phyloP scores from a whole-genome alignment of 805 yeast species.

The Priceomyces fermenticarens region DNA sequence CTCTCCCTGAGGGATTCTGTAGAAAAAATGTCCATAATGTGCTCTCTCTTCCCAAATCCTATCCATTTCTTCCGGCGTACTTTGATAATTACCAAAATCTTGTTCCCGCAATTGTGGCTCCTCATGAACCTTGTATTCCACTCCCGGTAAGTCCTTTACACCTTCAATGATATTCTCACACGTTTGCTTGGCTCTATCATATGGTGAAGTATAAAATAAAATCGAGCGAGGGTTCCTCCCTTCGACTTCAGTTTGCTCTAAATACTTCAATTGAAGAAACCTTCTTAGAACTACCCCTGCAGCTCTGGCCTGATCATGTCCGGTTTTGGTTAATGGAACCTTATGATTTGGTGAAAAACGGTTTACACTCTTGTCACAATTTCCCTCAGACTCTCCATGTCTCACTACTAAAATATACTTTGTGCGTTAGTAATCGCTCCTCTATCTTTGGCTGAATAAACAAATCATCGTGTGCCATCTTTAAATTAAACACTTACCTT shows the following conservation, averaged over 20 bases:
- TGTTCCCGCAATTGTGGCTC: conserved; percentile 94
- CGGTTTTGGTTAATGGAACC: conserved; percentile 68
- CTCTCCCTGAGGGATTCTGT: conserved; percentile 89
- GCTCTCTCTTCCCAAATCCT: conserved; percentile 81
- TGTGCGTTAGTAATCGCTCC: conserved; percentile 1
- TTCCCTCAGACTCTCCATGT: conserved; percentile 93
- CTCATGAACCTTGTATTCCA: conserved; percentile 59
- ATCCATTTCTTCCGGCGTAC: conserved; percentile 72
- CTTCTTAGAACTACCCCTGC: conserved; percentile 57
- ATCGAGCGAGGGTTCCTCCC: conserved; percentile 35
- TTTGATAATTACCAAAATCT: conserved; percentile 92
- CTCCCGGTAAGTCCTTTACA: conserved; percentile 42
- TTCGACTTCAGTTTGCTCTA: conserved; percentile 4
- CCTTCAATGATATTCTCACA: conserved; percentile 66
- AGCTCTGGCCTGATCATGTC: conserved; percentile 58
- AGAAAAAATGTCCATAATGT: conserved; percentile 75
- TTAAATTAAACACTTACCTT: conserved; percentile 20
- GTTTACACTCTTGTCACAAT: conserved; percentile 80
- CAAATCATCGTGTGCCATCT: too few species aligned
- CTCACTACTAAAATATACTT: conserved; percentile 75
- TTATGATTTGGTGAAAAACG: conserved; percentile 75
- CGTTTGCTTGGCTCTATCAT: conserved; percentile 80
- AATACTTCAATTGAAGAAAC: conserved; percentile 26
- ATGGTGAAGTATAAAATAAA: conserved; percentile 83
- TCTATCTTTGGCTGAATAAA: too few species aligned